Evolutionary conservation across 2,329 filamentous ascomycete species (phyloP).

Genomic region (Daldinia eschscholtzii): DNA sequence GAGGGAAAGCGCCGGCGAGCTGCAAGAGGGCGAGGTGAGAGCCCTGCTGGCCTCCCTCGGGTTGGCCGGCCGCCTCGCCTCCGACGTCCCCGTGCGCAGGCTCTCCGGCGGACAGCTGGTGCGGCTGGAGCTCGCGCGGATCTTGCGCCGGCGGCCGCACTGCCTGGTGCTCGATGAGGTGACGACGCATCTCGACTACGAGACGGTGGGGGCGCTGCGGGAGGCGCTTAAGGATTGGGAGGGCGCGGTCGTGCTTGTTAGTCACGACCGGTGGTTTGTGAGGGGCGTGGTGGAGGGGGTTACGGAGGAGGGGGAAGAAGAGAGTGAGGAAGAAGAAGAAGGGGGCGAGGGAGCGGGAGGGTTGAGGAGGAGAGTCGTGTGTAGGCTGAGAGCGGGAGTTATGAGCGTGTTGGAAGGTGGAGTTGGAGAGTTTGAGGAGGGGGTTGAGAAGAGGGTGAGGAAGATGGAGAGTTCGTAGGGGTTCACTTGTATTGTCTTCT

Average conservation of each 20-base stretch:
- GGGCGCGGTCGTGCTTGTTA: conserved; percentile 81
- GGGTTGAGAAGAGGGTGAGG: conserved; percentile 45
- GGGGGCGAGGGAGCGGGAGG: conserved; percentile 31
- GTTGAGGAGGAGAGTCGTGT: conserved; percentile 64
- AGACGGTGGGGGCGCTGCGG: conserved; percentile 80
- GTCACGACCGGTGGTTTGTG: conserved; percentile 86
- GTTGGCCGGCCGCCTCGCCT: conserved; percentile 76
- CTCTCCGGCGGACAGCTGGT: conserved; percentile 86
- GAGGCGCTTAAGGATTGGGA: conserved; percentile 75
- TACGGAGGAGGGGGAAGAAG: conserved; percentile 54
- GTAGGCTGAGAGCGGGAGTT: conserved; percentile 69
- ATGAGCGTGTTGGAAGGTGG: conserved; percentile 69
- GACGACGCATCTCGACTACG: conserved; percentile 86
- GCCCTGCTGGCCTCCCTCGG: conserved; percentile 76
- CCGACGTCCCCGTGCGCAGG: conserved; percentile 78
- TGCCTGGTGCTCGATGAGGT: conserved; percentile 83
- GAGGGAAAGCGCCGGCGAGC: conserved; percentile 62
- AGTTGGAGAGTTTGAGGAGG: conserved; percentile 70
- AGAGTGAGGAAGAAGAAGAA: conserved; percentile 62
- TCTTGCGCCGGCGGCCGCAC: conserved; percentile 78
- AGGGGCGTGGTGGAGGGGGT: conserved; percentile 77
- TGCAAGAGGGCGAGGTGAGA: conserved; percentile 76
- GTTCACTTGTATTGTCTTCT: no score
- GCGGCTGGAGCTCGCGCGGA: conserved; percentile 71
- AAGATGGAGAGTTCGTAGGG: conserved; percentile 39